Conservation (phyloP, 1,139 yeast genomes). For the Geotrichum aggregatum region DNA sequence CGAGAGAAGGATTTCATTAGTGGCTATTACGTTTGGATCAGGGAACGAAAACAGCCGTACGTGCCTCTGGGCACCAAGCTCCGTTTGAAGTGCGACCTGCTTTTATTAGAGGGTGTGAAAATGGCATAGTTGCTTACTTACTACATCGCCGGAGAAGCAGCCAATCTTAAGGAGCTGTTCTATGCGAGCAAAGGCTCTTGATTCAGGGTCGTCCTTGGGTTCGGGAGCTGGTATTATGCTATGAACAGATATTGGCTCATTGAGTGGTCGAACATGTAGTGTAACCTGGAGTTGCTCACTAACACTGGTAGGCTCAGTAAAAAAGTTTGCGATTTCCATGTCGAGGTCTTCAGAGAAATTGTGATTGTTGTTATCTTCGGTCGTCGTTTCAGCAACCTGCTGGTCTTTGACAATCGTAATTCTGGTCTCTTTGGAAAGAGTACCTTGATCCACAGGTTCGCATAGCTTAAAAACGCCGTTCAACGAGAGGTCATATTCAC, state of each 20-base stretch:
- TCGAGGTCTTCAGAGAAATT: slow-evolving; percentile 24
- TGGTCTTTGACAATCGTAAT: slow-evolving; percentile 51
- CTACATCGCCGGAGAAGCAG: slow-evolving; percentile 66
- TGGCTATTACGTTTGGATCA: slow-evolving; percentile 54
- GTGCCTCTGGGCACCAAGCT: slow-evolving; percentile 29
- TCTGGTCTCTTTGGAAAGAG: slow-evolving; percentile 43
- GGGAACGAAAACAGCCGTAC: slow-evolving; percentile 56
- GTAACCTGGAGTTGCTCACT: slow-evolving; percentile 15
- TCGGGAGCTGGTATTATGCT: slow-evolving; percentile 33
- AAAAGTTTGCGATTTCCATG: slow-evolving; percentile 31
- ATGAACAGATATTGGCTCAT: slow-evolving; percentile 25
- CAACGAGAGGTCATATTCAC: slow-evolving; percentile 27
- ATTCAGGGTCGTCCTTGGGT: slow-evolving; percentile 41
- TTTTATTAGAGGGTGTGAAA: neutral
- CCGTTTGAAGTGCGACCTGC: slow-evolving; percentile 20
- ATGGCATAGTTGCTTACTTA: slow-evolving; percentile 36
- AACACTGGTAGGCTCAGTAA: slow-evolving; percentile 7
- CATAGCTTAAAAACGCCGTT: slow-evolving; percentile 48
- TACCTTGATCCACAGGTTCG: slow-evolving; percentile 73
- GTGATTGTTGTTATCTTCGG: neutral
- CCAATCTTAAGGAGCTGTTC: slow-evolving; percentile 54
- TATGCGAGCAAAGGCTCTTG: slow-evolving; percentile 52
- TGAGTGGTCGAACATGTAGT: slow-evolving; percentile 28
- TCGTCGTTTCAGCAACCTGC: slow-evolving; percentile 9
- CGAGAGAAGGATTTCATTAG: slow-evolving; percentile 51